Evolutionary conservation across 2,329 filamentous ascomycete genomes (phyloP).

Genomic region (Alternaria sp.): DNA sequence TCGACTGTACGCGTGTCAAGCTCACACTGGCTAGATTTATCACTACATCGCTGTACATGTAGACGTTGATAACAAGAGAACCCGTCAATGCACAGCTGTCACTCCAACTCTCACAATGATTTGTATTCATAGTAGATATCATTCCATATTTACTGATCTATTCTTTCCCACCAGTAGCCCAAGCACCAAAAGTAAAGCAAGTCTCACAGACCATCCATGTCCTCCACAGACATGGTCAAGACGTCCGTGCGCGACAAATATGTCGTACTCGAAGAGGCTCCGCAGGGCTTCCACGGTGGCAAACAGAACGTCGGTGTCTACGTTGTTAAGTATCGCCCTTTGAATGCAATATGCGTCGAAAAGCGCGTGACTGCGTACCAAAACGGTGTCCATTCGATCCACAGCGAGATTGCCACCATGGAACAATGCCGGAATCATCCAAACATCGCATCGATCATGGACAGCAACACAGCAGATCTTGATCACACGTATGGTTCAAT

Average conservation of each 20-base stretch:
- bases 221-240: neutral
- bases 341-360: neutral
- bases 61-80: neutral
- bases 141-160: neutral
- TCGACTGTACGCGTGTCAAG: neutral
- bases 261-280: neutral
- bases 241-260: neutral
- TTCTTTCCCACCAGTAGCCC: neutral
- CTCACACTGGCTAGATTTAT: neutral
- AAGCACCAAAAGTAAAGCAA: neutral
- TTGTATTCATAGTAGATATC: neutral
- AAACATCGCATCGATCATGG: neutral
- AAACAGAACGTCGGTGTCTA: neutral
- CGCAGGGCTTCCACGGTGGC: neutral
- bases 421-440: neutral
- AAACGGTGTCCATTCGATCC: neutral
- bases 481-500: conserved; percentile 2
- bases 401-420: neutral
- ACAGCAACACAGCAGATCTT: neutral
- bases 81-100: neutral
- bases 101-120: neutral
- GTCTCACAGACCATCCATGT: neutral
- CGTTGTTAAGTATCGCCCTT: neutral
- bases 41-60: neutral
- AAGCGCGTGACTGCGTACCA: neutral